Percentiles rank a stretch among this genome's conserved stretches.
These are phyloP conservation scores for Backusella liffmaniae DNA, from an alignment of 192 early-diverging fungal species.

Conservation along the genomic window DNA sequence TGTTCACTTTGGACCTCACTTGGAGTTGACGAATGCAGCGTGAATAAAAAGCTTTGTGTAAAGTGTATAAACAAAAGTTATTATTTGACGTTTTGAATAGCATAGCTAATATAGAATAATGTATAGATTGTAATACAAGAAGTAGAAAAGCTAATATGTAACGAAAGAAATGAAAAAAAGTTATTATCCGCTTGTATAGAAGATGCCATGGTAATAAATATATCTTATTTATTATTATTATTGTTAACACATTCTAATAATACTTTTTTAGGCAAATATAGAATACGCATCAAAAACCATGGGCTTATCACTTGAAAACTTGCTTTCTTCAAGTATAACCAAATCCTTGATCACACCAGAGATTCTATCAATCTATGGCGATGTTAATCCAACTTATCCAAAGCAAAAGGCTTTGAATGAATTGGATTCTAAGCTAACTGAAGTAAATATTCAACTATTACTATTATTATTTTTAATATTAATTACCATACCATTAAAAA, in stretches of 20 bases:
- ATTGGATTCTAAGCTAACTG: conserved; percentile 8
- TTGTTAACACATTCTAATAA: background rate
- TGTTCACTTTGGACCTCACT: conserved; percentile 14
- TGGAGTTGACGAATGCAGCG: background rate
- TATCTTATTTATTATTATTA: background rate
- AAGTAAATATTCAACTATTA: conserved; percentile 10
- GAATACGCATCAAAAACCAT: conserved; percentile 26
- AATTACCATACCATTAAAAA: background rate
- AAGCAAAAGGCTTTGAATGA: conserved; percentile 17
- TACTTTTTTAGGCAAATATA: conserved; percentile 29
- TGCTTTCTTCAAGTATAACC: conserved; percentile 16
- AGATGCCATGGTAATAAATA: conserved; percentile 44
- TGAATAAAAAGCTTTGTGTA: conserved; percentile 14
- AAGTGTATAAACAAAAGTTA: background rate
- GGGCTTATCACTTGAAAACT: conserved; percentile 31
- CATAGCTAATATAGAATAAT: background rate
- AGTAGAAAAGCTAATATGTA: conserved; percentile 37
- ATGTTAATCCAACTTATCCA: conserved; percentile 20
- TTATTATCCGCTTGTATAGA: conserved; percentile 47
- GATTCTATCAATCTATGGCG: conserved; percentile 12
- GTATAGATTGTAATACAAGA: conserved; percentile 44
- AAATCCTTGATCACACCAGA: background rate
- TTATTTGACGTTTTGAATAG: background rate
- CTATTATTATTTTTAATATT: background rate
- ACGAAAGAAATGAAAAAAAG: conserved; percentile 34